phyloP scores from a whole-genome alignment of 1,284 basidiomycete species.

The Cryptococcus sp. region DNA sequence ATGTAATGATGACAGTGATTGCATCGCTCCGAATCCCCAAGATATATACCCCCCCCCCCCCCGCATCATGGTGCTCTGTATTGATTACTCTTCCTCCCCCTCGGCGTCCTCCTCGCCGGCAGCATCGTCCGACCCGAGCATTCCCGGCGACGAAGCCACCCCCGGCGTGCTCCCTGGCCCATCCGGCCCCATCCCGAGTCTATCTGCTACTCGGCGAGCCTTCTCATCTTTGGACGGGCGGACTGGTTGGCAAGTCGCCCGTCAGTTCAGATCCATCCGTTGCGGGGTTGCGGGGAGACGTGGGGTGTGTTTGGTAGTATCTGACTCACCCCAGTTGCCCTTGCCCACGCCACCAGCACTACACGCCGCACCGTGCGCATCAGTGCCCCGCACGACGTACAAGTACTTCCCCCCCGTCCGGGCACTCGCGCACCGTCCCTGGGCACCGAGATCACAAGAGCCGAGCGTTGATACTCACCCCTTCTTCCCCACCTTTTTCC shows the following conservation, averaged over 20 bases:
- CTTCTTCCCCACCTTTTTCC: conserved; percentile 23
- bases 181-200: not conserved
- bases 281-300: no score
- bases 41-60: no score
- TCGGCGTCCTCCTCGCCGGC: conserved; percentile 16
- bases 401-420: no score
- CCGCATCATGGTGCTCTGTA: no score
- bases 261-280: no score
- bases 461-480: conserved; percentile 19
- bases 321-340: conserved; percentile 46
- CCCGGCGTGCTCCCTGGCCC: not conserved
- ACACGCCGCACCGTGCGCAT: no score
- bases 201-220: conserved; percentile 21
- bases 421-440: no score
- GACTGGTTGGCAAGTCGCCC: conserved; percentile 19
- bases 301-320: not conserved
- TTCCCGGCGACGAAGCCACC: not conserved
- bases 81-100: conserved; percentile 14
- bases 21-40: no score
- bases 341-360: conserved; percentile 31
- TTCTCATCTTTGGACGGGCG: conserved; percentile 47
- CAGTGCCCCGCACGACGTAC: no score
- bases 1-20: no score
- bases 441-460: not conserved
- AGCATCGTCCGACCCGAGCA: not conserved